Evolutionary conservation across 495 filamentous ascomycete species (phyloP), one percentile per base, ranked within the genome.

Genomic region (Daldinia grandis): DNA sequence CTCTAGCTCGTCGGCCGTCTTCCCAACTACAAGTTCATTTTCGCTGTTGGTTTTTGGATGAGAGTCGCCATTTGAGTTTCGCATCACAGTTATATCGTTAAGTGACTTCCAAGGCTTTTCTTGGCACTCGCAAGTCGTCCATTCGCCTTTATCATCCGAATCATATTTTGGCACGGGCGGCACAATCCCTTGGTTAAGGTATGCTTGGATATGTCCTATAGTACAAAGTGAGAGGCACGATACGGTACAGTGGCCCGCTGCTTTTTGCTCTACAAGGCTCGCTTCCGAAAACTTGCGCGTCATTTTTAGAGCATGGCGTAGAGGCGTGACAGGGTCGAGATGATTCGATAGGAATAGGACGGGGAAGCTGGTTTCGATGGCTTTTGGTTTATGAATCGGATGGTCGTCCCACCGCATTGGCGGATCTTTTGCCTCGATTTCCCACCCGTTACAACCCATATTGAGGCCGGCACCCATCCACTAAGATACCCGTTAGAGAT

Each of bases 331-430:
- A 0, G 89, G 89, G 56, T 92, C 88, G 14, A 84, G 76, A 0
- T 79, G 82, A 72, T 87, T 90, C 55, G 82, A 84, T 2, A 91
- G 75, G 59, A 92, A 86, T 12, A 92, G 77, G 35, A 92, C 69
- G 0, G 88, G 89, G 66, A 87, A 84, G 0, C 83, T 79, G 4
- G 87, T 89, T 15, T 82, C 72, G 64, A 84, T 81, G 15, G 77
- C 71, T 4, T 71, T 50, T 1, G 76, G 69, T 21, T 71, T 70
- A 27, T 78, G 63, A 10, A 44, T 40, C 2, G 76, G 74, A 30
- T 78, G 61, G 50, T 78, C 73, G 53, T 75, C 76, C 79, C 78
- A 80, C 6, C 73, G 66, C 78, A 79, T 79, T 4, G 78, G 76
- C 4, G 76, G 78, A 31, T 78, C 78, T 17, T 73, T 74, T 1